Base-by-base conservation (phyloP, 495 filamentous ascomycete genomes). In the Acidiella bohemica region DNA sequence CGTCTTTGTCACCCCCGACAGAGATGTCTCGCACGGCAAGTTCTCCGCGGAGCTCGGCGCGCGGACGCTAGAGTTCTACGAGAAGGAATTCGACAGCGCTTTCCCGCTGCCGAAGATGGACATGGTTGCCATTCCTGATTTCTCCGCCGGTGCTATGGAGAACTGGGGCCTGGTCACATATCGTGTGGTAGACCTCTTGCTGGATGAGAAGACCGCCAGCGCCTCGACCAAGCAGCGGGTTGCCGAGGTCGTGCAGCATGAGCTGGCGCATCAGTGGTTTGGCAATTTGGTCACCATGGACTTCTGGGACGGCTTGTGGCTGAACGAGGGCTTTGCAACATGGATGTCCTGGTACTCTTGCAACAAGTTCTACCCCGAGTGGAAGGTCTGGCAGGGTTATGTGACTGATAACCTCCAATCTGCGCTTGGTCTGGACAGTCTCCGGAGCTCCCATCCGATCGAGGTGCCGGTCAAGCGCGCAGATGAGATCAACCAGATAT, bases 201-300 rank as follows among this genome's bases (percentile, higher is more conserved):
- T 93, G 45, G 88, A 97, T 53, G 86, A 94, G 63, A 83, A 86
- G 71, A 80, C 71, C 26, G 85, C 81, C 54, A 82, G 86, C 51
- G 84, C 88, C n/a, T 77, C 79, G n/a, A 77, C 77, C 36, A 93
- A 92, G 63, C 80, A 94, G 67, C 76, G 87, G 27, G 79, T 96
- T 51, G 87, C 90, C 34, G 85, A 95, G 56, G 80, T 84, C 28
- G 90, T 95, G 14, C 85, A 92, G 68, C 90, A 97, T 64, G 90
- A 97, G 57, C 66, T 97, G 54, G 90, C 90, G 30, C 90, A 97
- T 65, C 90, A 97, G 62, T 97, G 90, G 90, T 96, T 97, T 53
- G 90, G 90, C 44, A 96, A 97, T 62, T 67, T 97, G 42, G 90
- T 97, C 31, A 97, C 90, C 28, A 97, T 97, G 90, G 88, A 95